Evolutionary conservation across 495 filamentous ascomycete species (phyloP), one percentile per base, ranked within the genome.

Genomic region (Evernia prunastri): DNA sequence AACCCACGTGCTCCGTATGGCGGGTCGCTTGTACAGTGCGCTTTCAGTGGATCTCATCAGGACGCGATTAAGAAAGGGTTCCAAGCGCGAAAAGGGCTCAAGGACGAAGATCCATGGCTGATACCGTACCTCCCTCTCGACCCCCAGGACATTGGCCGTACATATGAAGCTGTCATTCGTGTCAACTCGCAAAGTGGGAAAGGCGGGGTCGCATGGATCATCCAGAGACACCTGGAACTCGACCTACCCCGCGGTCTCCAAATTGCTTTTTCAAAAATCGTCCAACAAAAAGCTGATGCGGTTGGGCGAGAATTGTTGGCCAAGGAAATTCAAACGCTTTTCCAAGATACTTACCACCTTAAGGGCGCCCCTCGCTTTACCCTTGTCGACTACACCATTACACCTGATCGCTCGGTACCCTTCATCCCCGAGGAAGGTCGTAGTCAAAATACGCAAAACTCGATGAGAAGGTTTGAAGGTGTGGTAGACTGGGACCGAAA

Each of bases 11-110:
- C 88, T 59, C 93, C 94, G 0, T 97, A 97, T 74, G 92, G 90
- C 59, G 94, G 91, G 43, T 87, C 89, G 70, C 81, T 96, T 63
- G 93, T 96, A 51, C 88, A 91, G 47, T 92, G 87, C 72, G 90
- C 91, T 23, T 96, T 96, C 78, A 90, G 87, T 70, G 91, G 92
- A 53, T 91, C 89, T 35, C 93, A 97, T 74, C 92, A 98, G 78
- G 94, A 97, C 70, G 94, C 94, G 43, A 97, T 98, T 78, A 96
- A 96, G 79, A 97, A 97, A 79, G 93, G 94, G 17, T 97, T 97
- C 79, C 81, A 87, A 67, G 71, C 79, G 31, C 86, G 93, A 54
- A 80, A 77, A 0, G 82, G 80, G 42, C 81, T 82, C 59, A 77
- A 75, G 10, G 78, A 85, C 61, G 84, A 92, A 29, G 82, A 84